These are phyloP conservation scores for Fistulifera solaris DNA, from an alignment of 108 stramenopile genomes.

Conservation along the genomic window DNA sequence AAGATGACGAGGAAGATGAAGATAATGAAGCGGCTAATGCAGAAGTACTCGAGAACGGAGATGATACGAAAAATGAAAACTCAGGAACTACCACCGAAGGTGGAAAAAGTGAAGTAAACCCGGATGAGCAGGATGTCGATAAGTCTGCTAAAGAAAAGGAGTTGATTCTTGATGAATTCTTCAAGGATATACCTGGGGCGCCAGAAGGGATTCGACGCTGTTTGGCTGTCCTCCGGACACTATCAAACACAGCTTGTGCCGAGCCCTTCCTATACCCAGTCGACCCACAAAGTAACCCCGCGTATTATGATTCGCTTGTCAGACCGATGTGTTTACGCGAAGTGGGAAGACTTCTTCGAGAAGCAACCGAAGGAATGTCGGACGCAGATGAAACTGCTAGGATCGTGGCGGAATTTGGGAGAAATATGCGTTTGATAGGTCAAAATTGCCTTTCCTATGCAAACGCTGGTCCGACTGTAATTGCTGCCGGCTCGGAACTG, in stretches of 20 bases:
- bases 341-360: slow-evolving; percentile 47
- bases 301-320: slow-evolving; percentile 80
- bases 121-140: neutral
- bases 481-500: slow-evolving; percentile 68
- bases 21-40: slow-evolving; percentile 7
- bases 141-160: slow-evolving; percentile 25
- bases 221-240: slow-evolving; percentile 69
- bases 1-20: slow-evolving; percentile 71
- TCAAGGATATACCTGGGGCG: slow-evolving; percentile 56
- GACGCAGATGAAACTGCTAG: slow-evolving; percentile 21
- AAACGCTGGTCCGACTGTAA: slow-evolving; percentile 58
- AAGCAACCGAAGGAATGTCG: slow-evolving; percentile 25
- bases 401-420: slow-evolving; percentile 54
- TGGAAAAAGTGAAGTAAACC: slow-evolving; percentile 3
- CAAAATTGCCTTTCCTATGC: slow-evolving; percentile 58
- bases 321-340: slow-evolving; percentile 68
- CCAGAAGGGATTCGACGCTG: slow-evolving; percentile 80
- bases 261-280: slow-evolving; percentile 78
- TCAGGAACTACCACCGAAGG: neutral
- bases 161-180: slow-evolving; percentile 68
- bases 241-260: slow-evolving; percentile 46
- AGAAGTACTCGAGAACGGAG: slow-evolving; percentile 1
- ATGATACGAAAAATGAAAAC: slow-evolving; percentile 6
- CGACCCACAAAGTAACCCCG: slow-evolving; percentile 75
- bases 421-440: slow-evolving; percentile 63